Evolutionary conservation across 179 eudicot species (phyloP).

Genomic region (Silene coronaria): DNA sequence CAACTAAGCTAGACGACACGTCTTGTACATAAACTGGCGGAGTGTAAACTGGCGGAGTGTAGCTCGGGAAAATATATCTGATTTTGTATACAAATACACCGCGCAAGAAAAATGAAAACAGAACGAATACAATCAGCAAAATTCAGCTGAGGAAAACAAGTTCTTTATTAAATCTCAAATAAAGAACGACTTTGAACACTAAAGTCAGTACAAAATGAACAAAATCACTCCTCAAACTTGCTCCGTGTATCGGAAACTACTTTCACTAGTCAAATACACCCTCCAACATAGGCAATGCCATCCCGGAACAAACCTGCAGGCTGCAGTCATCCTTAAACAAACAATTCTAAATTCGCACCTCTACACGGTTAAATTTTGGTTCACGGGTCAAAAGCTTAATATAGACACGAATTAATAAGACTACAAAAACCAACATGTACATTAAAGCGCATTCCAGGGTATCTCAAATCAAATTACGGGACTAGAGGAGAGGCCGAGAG

Average conservation of each 20-base stretch:
- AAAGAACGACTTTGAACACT: neutral
- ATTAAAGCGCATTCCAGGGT: slow-evolving; percentile 12
- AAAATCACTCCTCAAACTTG: neutral
- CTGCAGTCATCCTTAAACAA: neutral
- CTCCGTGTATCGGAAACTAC: neutral
- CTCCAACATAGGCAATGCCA: slow-evolving; percentile 3
- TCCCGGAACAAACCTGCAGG: neutral
- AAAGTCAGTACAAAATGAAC: neutral
- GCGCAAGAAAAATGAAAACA: neutral
- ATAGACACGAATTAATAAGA: slow-evolving; percentile 27
- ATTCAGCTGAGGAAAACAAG: neutral
- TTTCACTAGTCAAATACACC: slow-evolving; percentile 12
- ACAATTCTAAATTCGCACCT: slow-evolving; percentile 17
- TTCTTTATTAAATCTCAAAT: neutral
- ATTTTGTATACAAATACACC: neutral
- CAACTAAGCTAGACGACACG: no score
- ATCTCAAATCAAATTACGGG: slow-evolving; percentile 11
- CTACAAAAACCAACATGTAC: slow-evolving; percentile 28
- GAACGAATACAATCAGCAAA: neutral
- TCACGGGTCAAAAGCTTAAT: slow-evolving; percentile 25
- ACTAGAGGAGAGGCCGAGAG: slow-evolving; percentile 17
- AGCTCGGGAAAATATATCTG: no score
- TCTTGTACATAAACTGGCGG: no score
- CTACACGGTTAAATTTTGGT: slow-evolving; percentile 23
- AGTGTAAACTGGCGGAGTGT: no score